Conservation (phyloP, 2,329 filamentous ascomycete species). For the Alternaria consortialis region DNA sequence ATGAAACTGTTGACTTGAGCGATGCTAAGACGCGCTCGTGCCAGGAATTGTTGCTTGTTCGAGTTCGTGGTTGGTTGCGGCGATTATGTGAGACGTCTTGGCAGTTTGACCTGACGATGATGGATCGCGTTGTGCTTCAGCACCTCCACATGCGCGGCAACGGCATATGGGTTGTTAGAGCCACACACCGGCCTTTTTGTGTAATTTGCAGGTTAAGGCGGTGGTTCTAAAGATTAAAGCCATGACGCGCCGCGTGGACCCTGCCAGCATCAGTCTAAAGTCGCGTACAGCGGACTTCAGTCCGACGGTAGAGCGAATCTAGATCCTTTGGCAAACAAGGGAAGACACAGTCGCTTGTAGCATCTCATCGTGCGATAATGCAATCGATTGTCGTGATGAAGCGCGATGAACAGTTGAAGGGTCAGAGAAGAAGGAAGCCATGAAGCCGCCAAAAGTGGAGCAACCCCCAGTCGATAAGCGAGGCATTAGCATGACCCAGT, state of each 20-base stretch:
- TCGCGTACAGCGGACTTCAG: not conserved
- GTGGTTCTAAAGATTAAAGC: slow-evolving; percentile 3
- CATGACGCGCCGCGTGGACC: not conserved
- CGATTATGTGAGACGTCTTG: slow-evolving; percentile 37
- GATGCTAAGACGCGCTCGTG: slow-evolving; percentile 6
- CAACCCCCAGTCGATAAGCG: slow-evolving; percentile 5
- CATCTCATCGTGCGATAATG: not conserved
- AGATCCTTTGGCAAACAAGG: not conserved
- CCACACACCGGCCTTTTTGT: not conserved
- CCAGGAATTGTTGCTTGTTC: slow-evolving; percentile 12
- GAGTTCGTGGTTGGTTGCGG: slow-evolving; percentile 27
- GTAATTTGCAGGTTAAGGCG: slow-evolving; percentile 2
- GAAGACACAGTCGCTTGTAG: not conserved
- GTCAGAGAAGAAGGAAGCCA: not conserved
- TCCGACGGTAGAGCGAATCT: not conserved
- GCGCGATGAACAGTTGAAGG: not conserved
- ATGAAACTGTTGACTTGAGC: slow-evolving; percentile 1
- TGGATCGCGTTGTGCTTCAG: slow-evolving; percentile 40
- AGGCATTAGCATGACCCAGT: slow-evolving; percentile 11
- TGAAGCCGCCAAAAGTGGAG: slow-evolving; percentile 3
- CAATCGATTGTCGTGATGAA: not conserved
- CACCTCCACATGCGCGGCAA: slow-evolving; percentile 7
- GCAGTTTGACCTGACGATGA: slow-evolving; percentile 31
- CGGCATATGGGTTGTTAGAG: slow-evolving; percentile 11
- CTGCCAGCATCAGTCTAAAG: not conserved